These are phyloP conservation scores for Uronychia setigera DNA, from an alignment of 73 alveolate species.

Conservation along the genomic window DNA sequence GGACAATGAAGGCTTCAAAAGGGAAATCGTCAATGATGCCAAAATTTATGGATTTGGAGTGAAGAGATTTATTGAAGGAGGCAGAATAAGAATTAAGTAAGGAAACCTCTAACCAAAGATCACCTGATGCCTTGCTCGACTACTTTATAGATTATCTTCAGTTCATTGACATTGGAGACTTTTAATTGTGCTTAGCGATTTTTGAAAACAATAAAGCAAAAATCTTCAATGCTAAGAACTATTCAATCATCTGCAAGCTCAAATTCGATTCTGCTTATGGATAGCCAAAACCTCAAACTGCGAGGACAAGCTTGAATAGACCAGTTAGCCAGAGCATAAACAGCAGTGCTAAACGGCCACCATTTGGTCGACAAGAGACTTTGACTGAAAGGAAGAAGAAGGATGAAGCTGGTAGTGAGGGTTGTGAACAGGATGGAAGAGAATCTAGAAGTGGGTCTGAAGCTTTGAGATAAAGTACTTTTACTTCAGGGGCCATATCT, in stretches of 20 bases:
- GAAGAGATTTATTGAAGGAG: conserved; percentile 47
- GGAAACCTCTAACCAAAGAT: background rate
- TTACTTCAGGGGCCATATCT: too few relatives aligned
- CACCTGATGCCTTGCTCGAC: conserved; percentile 28
- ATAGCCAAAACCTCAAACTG: background rate
- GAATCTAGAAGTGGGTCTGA: too few relatives aligned
- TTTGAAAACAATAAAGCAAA: conserved; percentile 64
- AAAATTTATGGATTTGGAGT: conserved; percentile 57
- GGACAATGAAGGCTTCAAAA: conserved; percentile 57
- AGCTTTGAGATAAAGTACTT: too few relatives aligned
- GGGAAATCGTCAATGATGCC: conserved; percentile 66
- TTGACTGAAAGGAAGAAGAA: background rate
- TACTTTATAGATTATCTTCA: conserved; percentile 49
- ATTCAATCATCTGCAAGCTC: background rate
- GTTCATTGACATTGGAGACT: conserved; percentile 26
- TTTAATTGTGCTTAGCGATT: conserved; percentile 25
- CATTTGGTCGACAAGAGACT: too few relatives aligned
- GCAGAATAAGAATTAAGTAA: conserved; percentile 32
- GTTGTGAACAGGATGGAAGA: too few relatives aligned
- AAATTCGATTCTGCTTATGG: background rate
- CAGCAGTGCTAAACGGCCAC: too few relatives aligned
- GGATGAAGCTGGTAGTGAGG: too few relatives aligned
- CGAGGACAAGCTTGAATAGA: too few relatives aligned
- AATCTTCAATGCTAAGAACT: conserved; percentile 21
- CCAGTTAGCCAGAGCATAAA: too few relatives aligned